Base-by-base conservation (phyloP, 2,329 filamentous ascomycete species). In the Cladophialophora bantiana region DNA sequence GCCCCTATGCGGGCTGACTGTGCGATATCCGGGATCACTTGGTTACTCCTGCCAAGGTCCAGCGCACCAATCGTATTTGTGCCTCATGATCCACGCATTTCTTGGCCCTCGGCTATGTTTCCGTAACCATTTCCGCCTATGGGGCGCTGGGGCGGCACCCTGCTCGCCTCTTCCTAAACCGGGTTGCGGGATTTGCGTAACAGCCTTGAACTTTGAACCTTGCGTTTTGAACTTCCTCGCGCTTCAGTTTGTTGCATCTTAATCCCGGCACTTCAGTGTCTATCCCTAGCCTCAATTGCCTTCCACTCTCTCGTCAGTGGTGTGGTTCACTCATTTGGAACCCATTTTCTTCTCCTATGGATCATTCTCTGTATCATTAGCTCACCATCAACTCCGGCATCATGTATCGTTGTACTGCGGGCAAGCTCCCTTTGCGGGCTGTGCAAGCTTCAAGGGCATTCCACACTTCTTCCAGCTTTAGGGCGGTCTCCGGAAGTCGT, bases 381-480 rank as follows among this genome's bases (percentile, higher is more conserved):
- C 59, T 65, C 52, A 64, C 26, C 50, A 34, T 45, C 55, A 13
- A 60, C 13, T 26, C 50, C 42, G 26, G 12, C 53, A 65, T 52
- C 50, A 70, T 70, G 68, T 70, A 70, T 70, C 68, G 68, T 62
- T 70, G 60, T 50, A 58, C 66, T 9, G 64, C 65, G 34, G 68
- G 66, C 55, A 70, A 70, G 61, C 68, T 70, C 63, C 61, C 65
- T 3, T 32, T 61, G 56, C 64, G 66, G 45, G 68, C 68, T 62
- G 62, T 57, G 26, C 66, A 62, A 62, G 66, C 68, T 63, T 66
- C 68, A 18, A 70, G 65, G 60, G 56, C 38, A 15, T 64, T 68
- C 18, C 57, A 48, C 36, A 70, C 68, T 50, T 66, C 63, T 26
- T 66, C 57, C 18, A 38, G 2, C n/a, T 50, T 61, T 15, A 40